Evolutionary conservation across 257 asterid genomes (phyloP).

Genomic region (Rehmannia glutinosa): DNA sequence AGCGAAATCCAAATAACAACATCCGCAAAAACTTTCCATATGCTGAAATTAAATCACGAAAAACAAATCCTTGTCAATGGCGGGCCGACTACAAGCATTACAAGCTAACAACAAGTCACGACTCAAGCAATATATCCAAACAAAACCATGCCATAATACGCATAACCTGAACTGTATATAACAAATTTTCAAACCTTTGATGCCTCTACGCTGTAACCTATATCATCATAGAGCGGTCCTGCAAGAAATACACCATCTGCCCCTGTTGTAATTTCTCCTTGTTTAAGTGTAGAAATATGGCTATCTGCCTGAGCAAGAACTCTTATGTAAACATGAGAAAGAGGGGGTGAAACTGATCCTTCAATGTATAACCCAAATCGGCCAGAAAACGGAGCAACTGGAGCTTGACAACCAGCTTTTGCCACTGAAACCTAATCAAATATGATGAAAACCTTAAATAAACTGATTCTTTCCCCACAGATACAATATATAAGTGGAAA

Average conservation of each 20-base stretch:
- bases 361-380: slow-evolving; percentile 77
- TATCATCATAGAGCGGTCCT: slow-evolving; percentile 97
- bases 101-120: not conserved
- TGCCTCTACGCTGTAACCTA: slow-evolving; percentile 62
- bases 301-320: slow-evolving; percentile 70
- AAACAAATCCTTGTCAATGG: not conserved
- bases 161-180: slow-evolving; percentile 8
- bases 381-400: slow-evolving; percentile 72
- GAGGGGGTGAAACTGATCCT: slow-evolving; percentile 97
- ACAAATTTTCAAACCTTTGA: slow-evolving; percentile 65
- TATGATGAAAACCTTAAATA: slow-evolving; percentile 18
- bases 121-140: not conserved
- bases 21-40: not conserved
- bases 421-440: slow-evolving; percentile 59
- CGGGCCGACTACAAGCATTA: not conserved
- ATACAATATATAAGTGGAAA: slow-evolving; percentile 9
- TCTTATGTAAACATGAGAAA: slow-evolving; percentile 64
- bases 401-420: slow-evolving; percentile 78
- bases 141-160: not conserved
- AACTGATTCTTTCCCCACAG: not conserved
- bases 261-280: slow-evolving; percentile 72
- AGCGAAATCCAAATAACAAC: not conserved
- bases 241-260: slow-evolving; percentile 69
- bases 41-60: not conserved
- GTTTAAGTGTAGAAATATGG: slow-evolving; percentile 54